Evolutionary conservation across 23 red algal genomes (phyloP).

Genomic region (Gracilaria gracilis): DNA sequence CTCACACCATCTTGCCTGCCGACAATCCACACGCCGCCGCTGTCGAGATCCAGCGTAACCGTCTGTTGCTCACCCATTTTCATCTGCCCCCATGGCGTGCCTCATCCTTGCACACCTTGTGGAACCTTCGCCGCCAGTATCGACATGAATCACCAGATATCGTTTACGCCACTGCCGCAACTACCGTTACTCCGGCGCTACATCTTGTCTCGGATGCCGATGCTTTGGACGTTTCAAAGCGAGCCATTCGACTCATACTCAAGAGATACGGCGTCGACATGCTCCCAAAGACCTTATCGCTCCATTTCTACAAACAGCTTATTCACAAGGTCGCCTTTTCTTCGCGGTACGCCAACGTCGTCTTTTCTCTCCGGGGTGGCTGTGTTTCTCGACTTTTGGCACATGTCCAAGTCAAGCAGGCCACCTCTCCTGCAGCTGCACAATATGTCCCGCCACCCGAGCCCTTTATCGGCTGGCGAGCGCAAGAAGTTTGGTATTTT

Average conservation of each 20-base stretch:
- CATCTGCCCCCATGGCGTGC: conserved; percentile 59
- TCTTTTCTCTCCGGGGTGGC: conserved; percentile 57
- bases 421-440: background rate
- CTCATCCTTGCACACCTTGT: conserved; percentile 45
- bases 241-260: conserved; percentile 77
- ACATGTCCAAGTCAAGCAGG: conserved; percentile 22
- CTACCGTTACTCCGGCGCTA: conserved; percentile 38
- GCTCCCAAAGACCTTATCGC: conserved; percentile 58
- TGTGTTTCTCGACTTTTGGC: conserved; percentile 62
- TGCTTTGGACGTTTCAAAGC: conserved; percentile 72
- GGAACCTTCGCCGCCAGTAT: conserved; percentile 30
- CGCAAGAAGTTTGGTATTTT: conserved; percentile 56
- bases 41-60: conserved; percentile 86
- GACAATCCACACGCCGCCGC: conserved; percentile 77
- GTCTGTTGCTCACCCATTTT: conserved; percentile 52
- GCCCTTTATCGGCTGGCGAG: conserved; percentile 47
- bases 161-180: conserved; percentile 39
- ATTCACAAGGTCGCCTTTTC: conserved; percentile 52
- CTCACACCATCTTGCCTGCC: conserved; percentile 40
- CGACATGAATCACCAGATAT: background rate
- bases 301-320: conserved; percentile 67
- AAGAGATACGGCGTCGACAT: conserved; percentile 55
- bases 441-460: conserved; percentile 40
- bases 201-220: conserved; percentile 67
- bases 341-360: conserved; percentile 20